phyloP scores from a whole-genome alignment of 768 basidiomycete species.

The Mrakia frigida region DNA sequence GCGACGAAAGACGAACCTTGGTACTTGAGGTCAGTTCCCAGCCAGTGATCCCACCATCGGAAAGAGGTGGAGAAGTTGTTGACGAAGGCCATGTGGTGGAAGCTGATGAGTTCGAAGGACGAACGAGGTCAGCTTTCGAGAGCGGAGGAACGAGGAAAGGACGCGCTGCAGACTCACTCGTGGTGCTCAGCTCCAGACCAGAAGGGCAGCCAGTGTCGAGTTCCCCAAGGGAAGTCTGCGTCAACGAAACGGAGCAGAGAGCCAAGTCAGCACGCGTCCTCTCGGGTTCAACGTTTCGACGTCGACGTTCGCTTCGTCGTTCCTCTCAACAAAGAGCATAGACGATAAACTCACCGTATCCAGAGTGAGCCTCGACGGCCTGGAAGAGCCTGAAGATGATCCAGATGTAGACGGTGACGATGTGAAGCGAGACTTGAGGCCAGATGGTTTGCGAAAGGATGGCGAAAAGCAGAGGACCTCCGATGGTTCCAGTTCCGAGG shows the following conservation, averaged over 20 bases:
- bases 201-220: constrained; percentile 85
- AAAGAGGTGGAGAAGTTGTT: constrained; percentile 38
- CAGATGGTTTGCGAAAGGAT: constrained; percentile 47
- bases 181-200: constrained; percentile 98
- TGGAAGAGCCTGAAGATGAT: constrained; percentile 91
- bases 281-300: background rate
- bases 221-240: constrained; percentile 92
- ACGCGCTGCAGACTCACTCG: constrained; percentile 47
- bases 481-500: constrained; percentile 84
- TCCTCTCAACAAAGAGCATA: background rate
- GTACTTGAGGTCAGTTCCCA: constrained; percentile 77
- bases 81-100: constrained; percentile 78
- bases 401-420: constrained; percentile 80
- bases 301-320: too few species aligned
- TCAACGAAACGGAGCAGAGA: background rate
- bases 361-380: constrained; percentile 93
- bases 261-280: background rate
- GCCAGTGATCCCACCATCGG: constrained; percentile 58
- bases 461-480: constrained; percentile 68
- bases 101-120: constrained; percentile 41
- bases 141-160: background rate
- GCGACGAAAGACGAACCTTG: constrained; percentile 37
- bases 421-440: constrained; percentile 68
- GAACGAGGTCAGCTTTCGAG: background rate
- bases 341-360: constrained; percentile 55